Evolutionary conservation across 169 alveolate species (phyloP), one percentile per base, ranked within the genome.

Genomic region (Amoebophrya sp.): DNA sequence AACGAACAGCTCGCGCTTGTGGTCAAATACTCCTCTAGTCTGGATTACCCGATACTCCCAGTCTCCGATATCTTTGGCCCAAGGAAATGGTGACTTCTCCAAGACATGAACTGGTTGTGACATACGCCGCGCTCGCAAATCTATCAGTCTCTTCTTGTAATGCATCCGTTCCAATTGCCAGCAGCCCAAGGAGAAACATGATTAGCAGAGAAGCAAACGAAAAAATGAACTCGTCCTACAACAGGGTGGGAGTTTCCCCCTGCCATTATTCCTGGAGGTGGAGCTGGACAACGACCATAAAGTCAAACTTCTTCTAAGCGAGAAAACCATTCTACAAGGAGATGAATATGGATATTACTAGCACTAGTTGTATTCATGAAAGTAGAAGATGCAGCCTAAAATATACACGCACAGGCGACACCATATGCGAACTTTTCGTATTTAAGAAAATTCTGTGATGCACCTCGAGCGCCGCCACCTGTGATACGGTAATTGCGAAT

Each of bases 111-210:
- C n/a, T 36, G 91, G 91, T 76, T 18, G 18, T 0, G 41, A 2
- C 65, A 89, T 1, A 14, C 91, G 91, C 10, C 33, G 29, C 6
- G 41, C 76, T 38, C 91, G 54, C 55, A 39, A 26, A 33, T 89
- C 91, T 2, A 89, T 39, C 41, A 89, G 41, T 18, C 41, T 24
- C 55, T 89, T 89, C 65, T 89, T 89, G 65, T 39, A 89, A 29
- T 89, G 26, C 91, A 89, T 89, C 65, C 91, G 91, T 33, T 41
- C 76, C 18, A 89, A 34, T 76, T 89, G 91, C 91, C 91, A 89
- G 39, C 39, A 39, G 26, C 91, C 91, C 41, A 89, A 39, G 33
- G 40, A 18, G 65, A 34, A 89, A 18, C 36, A 29, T 38, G 23
- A 39, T n/a, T n/a, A n/a, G n/a, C n/a, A n/a, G n/a, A n/a, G n/a